phyloP scores from a whole-genome alignment of 176 grass and related monocot species.

The Miscanthus lutarioriparius region DNA sequence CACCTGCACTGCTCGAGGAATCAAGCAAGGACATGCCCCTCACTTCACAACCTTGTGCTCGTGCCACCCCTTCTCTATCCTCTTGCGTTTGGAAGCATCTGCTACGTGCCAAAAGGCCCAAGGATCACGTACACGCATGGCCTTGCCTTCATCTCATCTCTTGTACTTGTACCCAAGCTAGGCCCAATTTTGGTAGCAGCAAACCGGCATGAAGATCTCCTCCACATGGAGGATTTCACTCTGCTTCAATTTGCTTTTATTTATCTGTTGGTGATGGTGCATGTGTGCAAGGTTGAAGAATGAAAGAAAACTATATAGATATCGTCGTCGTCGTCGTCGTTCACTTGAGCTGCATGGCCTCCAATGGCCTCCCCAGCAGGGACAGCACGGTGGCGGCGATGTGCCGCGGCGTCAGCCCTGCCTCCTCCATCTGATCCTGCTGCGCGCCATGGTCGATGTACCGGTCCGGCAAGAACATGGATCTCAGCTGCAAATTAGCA shows the following conservation, averaged over 20 bases:
- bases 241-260: background rate
- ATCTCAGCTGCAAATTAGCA: conserved; percentile 67
- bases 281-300: no score
- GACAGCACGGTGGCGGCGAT: conserved; percentile 78
- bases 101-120: background rate
- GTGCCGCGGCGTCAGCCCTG: conserved; percentile 76
- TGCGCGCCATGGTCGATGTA: conserved; percentile 92
- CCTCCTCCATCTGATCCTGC: conserved; percentile 79
- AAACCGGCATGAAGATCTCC: background rate
- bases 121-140: conserved; percentile 9
- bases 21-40: background rate
- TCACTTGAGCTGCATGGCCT: conserved; percentile 69
- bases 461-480: conserved; percentile 82
- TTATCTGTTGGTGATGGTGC: background rate
- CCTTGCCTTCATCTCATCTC: background rate
- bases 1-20: background rate
- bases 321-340: background rate
- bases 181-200: no score
- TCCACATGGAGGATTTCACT: background rate
- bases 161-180: background rate
- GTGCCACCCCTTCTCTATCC: background rate
- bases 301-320: no score
- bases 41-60: background rate
- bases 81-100: conserved; percentile 29
- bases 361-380: conserved; percentile 70